These are phyloP conservation scores for Tetracladium setigerum DNA, from an alignment of 495 filamentous ascomycete genomes.

Conservation along the genomic window DNA sequence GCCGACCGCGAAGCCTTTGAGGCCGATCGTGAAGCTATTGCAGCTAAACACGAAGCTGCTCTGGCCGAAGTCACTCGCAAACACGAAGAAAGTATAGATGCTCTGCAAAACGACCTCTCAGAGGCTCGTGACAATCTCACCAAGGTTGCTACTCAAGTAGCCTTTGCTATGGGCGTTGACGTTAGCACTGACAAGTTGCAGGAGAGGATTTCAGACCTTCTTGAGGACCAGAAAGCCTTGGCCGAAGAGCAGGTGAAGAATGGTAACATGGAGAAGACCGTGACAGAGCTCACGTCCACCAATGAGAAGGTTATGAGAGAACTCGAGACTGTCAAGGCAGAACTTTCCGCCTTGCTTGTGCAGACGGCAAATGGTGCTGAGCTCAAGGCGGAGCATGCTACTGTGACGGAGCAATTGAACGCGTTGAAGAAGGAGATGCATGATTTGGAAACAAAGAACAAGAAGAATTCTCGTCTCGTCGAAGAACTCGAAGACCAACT, in stretches of 20 bases:
- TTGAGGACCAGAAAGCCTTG: conserved; percentile 38
- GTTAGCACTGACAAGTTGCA: conserved; percentile 46
- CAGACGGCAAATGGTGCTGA: conserved; percentile 26
- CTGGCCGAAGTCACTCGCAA: conserved; percentile 35
- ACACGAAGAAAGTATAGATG: conserved; percentile 51
- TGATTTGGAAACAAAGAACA: conserved; percentile 51
- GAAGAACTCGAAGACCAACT: conserved; percentile 97
- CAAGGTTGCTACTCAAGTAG: conserved; percentile 50
- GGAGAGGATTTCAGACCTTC: conserved; percentile 43
- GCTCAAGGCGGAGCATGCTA: conserved; percentile 46
- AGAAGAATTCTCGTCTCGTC: conserved; percentile 83
- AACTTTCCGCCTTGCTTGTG: conserved; percentile 34
- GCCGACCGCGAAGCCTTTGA: conserved; percentile 25
- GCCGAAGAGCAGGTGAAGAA: conserved; percentile 49
- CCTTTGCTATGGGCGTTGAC: conserved; percentile 44
- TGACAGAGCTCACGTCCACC: conserved; percentile 41
- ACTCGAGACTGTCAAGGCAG: conserved; percentile 40
- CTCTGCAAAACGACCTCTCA: conserved; percentile 60
- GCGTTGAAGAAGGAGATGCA: conserved; percentile 66
- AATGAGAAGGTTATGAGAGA: conserved; percentile 49
- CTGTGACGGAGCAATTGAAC: conserved; percentile 61
- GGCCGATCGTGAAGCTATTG: background rate
- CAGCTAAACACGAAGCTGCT: conserved; percentile 13
- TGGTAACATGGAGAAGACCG: conserved; percentile 37
- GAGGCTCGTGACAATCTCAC: conserved; percentile 64